phyloP scores from a whole-genome alignment of 2,329 filamentous ascomycete species.

The Phaeosphaeriaceae sp. region DNA sequence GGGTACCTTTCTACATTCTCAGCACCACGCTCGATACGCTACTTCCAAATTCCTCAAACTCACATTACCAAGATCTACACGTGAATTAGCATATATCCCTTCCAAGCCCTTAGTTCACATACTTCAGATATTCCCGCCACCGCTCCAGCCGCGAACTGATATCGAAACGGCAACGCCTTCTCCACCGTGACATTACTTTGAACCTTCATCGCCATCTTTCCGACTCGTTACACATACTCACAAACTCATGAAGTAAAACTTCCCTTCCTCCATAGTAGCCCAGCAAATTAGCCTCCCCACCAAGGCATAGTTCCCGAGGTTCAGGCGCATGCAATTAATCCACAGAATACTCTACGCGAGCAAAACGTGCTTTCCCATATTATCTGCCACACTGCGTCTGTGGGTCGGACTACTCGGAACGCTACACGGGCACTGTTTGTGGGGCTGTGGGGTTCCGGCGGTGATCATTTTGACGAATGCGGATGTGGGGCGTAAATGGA shows the following conservation, averaged over 20 bases:
- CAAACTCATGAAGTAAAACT: not conserved
- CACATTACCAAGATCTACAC: slow-evolving; percentile 33
- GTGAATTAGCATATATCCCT: not conserved
- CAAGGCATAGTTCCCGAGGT: not conserved
- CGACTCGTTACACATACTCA: not conserved
- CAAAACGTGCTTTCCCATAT: slow-evolving; percentile 4
- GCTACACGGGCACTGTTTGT: not conserved
- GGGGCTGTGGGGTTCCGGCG: slow-evolving; percentile 6
- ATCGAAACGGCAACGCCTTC: slow-evolving; percentile 32
- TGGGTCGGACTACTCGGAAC: not conserved
- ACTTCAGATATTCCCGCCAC: slow-evolving; percentile 20
- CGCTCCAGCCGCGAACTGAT: slow-evolving; percentile 36
- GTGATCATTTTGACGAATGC: not conserved
- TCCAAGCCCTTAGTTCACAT: not conserved
- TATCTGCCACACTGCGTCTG: slow-evolving; percentile 4
- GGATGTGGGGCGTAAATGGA: not conserved
- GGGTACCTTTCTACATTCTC: slow-evolving; percentile 41
- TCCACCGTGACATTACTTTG: not conserved
- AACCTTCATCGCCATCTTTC: not conserved
- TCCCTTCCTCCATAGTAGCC: not conserved
- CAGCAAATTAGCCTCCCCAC: slow-evolving; percentile 4
- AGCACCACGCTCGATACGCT: slow-evolving; percentile 8
- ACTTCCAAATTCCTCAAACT: not conserved
- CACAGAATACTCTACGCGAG: slow-evolving; percentile 2
- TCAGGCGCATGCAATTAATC: not conserved